Base-by-base conservation (phyloP, 1,284 basidiomycete species). In the Schizopora paradoxa region DNA sequence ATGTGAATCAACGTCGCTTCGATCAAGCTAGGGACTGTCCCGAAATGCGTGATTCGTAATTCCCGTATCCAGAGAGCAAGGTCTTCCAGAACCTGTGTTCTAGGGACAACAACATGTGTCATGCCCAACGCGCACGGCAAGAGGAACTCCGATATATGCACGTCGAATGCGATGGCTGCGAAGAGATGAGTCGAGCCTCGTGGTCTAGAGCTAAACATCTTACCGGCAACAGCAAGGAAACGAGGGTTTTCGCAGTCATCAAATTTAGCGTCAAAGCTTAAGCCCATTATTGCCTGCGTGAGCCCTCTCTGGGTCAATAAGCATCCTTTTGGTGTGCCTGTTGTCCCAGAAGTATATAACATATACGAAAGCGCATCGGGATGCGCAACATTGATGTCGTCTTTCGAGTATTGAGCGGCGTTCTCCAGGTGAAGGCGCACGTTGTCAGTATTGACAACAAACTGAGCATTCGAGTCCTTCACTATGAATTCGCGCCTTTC, bases 291-390 rank as follows among this genome's bases (percentile, higher is more conserved):
- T 2, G 70, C 74, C 54, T 71, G 66, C 13, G 61, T 55, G 11
- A 76, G 60, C 7, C 73, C 72, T 8, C 58, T 48, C 48, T 76
- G 68, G 10, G 70, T 74, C 26, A 74, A 54, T n/a, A 77, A 57
- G 54, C 76, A 77, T n/a, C 75, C 75, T 53, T 77, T 77, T 1
- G 75, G 75, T 33, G 66, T 73, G 26, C 76, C 75, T 2, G 74
- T 77, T 2, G 74, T 77, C 5, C 74, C 74, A 47, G 74, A 76
- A 4, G 75, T 77, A 47, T 77, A 77, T 18, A 77, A 56, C 37
- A 77, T 64, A 51, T 74, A 77, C 4, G 74, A 67, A 16, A 69
- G 51, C n/a, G 58, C 62, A 39, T 66, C 62, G 5, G 61, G 60
- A 23, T 54, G 56, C 10, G 66, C 63, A 6, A 56, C 42, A 28